Evolutionary conservation across 257 asterid genomes (phyloP).

Genomic region (Plantago elongata): DNA sequence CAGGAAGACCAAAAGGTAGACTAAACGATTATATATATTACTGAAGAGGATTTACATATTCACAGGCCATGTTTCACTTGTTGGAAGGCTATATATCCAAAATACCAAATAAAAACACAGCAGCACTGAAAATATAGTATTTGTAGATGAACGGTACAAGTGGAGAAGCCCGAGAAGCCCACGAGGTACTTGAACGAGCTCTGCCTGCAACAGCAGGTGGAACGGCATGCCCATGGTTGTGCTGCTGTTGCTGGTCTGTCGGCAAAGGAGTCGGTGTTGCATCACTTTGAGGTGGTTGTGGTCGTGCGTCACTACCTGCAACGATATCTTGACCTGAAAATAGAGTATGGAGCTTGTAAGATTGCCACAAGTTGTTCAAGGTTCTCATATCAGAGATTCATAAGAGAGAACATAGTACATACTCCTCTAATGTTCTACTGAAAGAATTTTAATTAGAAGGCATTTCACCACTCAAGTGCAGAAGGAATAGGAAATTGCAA

Average conservation of each 20-base stretch:
- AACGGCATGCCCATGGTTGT: conserved; percentile 33
- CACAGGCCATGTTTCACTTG: conserved; percentile 13
- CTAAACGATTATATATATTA: conserved; percentile 15
- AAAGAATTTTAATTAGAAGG: not conserved
- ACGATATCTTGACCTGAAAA: conserved; percentile 48
- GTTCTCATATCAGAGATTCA: not conserved
- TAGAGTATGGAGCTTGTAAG: not conserved
- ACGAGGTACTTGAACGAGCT: conserved; percentile 44
- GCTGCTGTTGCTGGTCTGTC: conserved; percentile 41
- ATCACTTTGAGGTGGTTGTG: conserved; percentile 40
- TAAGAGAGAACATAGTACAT: not conserved
- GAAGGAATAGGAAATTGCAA: too few relatives aligned
- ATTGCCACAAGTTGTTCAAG: not conserved
- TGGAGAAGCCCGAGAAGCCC: conserved; percentile 39
- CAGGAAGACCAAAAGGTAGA: conserved; percentile 13
- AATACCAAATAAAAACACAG: conserved; percentile 36
- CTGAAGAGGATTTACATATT: conserved; percentile 34
- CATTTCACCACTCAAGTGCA: not conserved
- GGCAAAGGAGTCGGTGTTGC: conserved; percentile 54
- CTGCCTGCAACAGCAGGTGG: conserved; percentile 72
- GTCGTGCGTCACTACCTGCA: conserved; percentile 20
- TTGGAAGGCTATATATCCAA: conserved; percentile 19
- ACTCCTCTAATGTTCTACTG: not conserved
- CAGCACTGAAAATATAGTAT: conserved; percentile 24
- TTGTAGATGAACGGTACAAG: conserved; percentile 5